A percentile compares a stretch with the other conserved stretches of the same genome.
phyloP scores from a whole-genome alignment of 257 asterid species.

The Solanum sejunctum region DNA sequence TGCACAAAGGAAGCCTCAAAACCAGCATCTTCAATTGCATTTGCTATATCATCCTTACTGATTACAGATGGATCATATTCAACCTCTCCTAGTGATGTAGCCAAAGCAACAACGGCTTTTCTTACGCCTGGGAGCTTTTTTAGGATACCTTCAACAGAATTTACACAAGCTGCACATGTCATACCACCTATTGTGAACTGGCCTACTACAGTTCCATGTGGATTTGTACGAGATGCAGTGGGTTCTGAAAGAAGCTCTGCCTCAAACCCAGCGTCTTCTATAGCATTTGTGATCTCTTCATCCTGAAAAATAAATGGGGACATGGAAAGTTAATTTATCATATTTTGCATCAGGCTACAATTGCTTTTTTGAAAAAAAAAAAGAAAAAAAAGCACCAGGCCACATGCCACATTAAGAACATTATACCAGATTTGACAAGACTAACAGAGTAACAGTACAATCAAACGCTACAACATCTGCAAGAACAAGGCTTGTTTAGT shows the following conservation, averaged over 20 bases:
- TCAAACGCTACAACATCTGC: neutral
- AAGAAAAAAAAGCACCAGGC: neutral
- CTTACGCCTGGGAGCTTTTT: constrained; percentile 64
- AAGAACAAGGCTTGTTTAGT: neutral
- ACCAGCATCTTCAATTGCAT: constrained; percentile 95
- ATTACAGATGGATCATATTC: constrained; percentile 63
- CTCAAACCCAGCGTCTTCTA: constrained; percentile 98
- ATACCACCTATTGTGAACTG: constrained; percentile 96
- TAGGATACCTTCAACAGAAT: constrained; percentile 86
- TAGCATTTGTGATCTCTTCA: constrained; percentile 69
- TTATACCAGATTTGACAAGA: neutral
- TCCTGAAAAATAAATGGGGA: constrained; percentile 40
- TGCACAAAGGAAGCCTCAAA: constrained; percentile 92
- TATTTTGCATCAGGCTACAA: neutral
- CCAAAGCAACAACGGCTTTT: constrained; percentile 82
- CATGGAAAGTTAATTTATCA: constrained; percentile 6
- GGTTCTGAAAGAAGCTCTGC: constrained; percentile 82
- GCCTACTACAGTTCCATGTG: constrained; percentile 48
- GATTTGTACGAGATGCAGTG: constrained; percentile 27
- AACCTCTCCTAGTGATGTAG: constrained; percentile 91
- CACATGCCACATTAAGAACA: neutral
- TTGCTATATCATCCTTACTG: constrained; percentile 63
- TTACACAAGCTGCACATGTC: constrained; percentile 99
- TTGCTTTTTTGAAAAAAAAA: no score
- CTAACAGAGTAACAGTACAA: neutral